phyloP scores from a whole-genome alignment of 2,329 filamentous ascomycete genomes.

The Helotiales sp. region DNA sequence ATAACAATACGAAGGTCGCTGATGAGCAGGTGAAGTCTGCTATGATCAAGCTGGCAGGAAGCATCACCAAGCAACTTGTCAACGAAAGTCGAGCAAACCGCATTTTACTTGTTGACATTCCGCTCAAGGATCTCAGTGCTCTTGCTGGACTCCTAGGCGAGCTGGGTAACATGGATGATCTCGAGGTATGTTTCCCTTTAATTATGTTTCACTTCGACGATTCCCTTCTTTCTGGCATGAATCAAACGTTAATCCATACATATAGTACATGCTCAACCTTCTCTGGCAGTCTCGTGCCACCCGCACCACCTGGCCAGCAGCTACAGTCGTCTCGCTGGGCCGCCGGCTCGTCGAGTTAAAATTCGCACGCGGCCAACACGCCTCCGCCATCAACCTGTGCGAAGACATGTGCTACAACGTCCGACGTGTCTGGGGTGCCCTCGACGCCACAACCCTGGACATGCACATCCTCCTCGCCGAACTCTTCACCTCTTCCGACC shows the following conservation, averaged over 20 bases:
- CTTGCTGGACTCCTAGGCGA: conserved; percentile 54
- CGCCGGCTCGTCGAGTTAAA: conserved; percentile 34
- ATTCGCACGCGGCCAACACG: conserved; percentile 26
- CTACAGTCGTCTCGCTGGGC: conserved; percentile 30
- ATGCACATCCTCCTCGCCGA: conserved; percentile 32
- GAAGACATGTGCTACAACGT: conserved; percentile 38
- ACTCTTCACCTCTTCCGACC: conserved; percentile 29
- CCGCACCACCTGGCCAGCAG: conserved; percentile 29
- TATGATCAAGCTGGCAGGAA: conserved; percentile 47
- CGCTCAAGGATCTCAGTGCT: conserved; percentile 51
- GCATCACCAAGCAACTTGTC: conserved; percentile 50
- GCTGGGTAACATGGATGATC: conserved; percentile 52
- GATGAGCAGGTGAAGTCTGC: conserved; percentile 44
- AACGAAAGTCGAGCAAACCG: conserved; percentile 48
- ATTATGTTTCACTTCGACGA: background rate
- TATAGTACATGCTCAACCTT: conserved; percentile 33
- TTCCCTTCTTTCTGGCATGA: background rate
- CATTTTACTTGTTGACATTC: conserved; percentile 51
- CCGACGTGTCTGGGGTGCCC: conserved; percentile 35
- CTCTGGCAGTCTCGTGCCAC: conserved; percentile 31
- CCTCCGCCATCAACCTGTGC: conserved; percentile 29
- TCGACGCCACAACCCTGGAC: conserved; percentile 33
- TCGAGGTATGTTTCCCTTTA: conserved; percentile 44
- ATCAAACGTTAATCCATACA: background rate
- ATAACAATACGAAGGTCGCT: conserved; percentile 45